Percentiles rank a stretch among this genome's conserved stretches.
These are phyloP conservation scores for Penicillium riverlandense DNA, from an alignment of 495 filamentous ascomycete genomes.

Conservation along the genomic window DNA sequence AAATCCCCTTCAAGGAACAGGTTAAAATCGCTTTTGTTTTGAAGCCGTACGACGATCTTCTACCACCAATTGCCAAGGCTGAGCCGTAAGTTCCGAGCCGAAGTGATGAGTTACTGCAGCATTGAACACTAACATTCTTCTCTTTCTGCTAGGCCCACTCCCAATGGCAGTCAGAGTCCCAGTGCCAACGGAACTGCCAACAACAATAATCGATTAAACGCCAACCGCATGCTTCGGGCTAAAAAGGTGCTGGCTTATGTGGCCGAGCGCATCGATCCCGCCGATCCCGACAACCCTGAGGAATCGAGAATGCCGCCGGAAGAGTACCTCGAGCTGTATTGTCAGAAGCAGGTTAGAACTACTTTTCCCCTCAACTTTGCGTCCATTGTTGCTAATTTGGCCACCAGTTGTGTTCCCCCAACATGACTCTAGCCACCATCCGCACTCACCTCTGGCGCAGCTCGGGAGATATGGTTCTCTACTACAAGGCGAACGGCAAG, in stretches of 20 bases:
- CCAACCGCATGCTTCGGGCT: conserved; percentile 91
- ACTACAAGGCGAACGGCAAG: conserved; percentile 85
- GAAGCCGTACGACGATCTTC: conserved; percentile 69
- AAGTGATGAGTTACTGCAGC: too few relatives aligned
- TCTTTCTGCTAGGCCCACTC: conserved; percentile 10
- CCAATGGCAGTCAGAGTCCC: conserved; percentile 13
- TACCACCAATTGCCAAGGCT: conserved; percentile 61
- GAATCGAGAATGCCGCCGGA: conserved; percentile 67
- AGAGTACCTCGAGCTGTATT: conserved; percentile 89
- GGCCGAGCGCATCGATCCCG: conserved; percentile 78
- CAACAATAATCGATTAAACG: conserved; percentile 74
- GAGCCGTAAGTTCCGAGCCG: conserved; percentile 39
- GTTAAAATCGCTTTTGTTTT: conserved; percentile 89
- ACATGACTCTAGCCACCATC: conserved; percentile 88
- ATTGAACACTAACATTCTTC: conserved; percentile 1
- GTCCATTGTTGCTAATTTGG: conserved; percentile 5
- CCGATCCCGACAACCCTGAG: conserved; percentile 42
- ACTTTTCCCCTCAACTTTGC: conserved; percentile 1
- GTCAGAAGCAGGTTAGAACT: conserved; percentile 72
- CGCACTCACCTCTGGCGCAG: conserved; percentile 88
- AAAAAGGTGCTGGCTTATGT: conserved; percentile 94
- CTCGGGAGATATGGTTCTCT: conserved; percentile 78
- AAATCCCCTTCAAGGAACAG: conserved; percentile 80
- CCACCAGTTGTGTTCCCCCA: conserved; percentile 49
- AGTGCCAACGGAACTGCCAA: conserved; percentile 7